Conservation (phyloP, 768 basidiomycete species). For the Pisolithus tinctorius region DNA sequence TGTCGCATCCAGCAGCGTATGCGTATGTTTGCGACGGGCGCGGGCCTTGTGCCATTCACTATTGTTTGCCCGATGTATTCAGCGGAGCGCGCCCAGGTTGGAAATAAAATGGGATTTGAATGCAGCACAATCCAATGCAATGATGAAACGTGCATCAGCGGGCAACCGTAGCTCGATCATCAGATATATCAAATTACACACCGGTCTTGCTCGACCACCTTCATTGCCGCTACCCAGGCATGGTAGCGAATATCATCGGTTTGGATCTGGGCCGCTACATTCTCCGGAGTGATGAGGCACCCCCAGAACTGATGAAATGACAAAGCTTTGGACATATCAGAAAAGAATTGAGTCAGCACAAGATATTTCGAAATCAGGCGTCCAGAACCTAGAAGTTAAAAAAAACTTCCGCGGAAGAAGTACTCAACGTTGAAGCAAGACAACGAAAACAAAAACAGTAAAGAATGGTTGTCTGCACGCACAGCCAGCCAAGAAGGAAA, state of each 20-base stretch:
- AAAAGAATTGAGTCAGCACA: neutral
- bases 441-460: too few species aligned
- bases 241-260: constrained; percentile 27
- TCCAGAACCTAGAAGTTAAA: too few species aligned
- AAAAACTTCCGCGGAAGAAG: too few species aligned
- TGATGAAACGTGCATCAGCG: too few species aligned
- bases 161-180: too few species aligned
- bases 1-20: neutral
- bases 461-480: too few species aligned
- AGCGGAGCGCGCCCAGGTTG: neutral
- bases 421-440: too few species aligned
- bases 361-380: too few species aligned
- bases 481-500: neutral
- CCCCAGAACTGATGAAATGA: constrained; percentile 28
- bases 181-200: constrained; percentile 1
- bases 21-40: neutral
- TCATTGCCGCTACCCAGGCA: constrained; percentile 28
- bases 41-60: too few species aligned
- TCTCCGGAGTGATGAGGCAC: constrained; percentile 29
- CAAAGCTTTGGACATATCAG: constrained; percentile 16
- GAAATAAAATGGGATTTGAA: neutral
- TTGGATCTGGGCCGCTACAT: constrained; percentile 18
- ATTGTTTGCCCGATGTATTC: neutral
- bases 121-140: too few species aligned
- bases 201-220: constrained; percentile 22